A percentile compares a stretch with the other conserved stretches of the same genome.
These are phyloP conservation scores for Sphagnum magellanicum DNA, from an alignment of 228 moss, liverwort and hornwort genomes.

Conservation along the genomic window DNA sequence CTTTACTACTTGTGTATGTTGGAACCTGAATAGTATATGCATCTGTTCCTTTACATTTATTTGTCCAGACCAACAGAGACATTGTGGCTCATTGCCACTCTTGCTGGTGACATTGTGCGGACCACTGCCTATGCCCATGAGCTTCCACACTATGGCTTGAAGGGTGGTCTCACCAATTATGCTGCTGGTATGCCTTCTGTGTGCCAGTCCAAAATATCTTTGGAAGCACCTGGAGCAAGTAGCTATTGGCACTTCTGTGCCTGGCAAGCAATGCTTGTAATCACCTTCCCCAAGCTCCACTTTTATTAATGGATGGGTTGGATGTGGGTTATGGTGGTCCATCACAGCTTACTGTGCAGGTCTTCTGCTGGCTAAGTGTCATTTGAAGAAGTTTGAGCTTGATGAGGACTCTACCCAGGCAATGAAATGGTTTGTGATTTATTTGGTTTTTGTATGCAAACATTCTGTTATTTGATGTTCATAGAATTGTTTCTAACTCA, in stretches of 20 bases:
- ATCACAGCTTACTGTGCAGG: conserved; percentile 44
- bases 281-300: background rate
- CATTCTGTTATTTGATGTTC: too few relatives aligned
- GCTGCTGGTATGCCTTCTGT: conserved; percentile 16
- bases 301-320: background rate
- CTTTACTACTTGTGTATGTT: too few relatives aligned
- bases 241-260: too few relatives aligned
- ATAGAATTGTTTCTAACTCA: too few relatives aligned
- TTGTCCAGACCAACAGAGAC: conserved; percentile 30
- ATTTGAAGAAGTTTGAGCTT: conserved; percentile 27
- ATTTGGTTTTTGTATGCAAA: too few relatives aligned
- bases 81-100: conserved; percentile 46
- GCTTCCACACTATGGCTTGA: conserved; percentile 26
- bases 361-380: conserved; percentile 31
- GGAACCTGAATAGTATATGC: background rate
- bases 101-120: conserved; percentile 37
- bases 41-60: conserved; percentile 1
- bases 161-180: conserved; percentile 37
- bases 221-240: background rate
- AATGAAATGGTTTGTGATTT: conserved; percentile 13
- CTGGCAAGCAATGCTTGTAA: too few relatives aligned
- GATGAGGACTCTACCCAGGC: conserved; percentile 35
- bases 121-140: conserved; percentile 35
- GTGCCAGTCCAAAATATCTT: too few relatives aligned
- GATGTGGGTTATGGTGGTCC: background rate